Base-by-base conservation (phyloP, 345 rosid species). In the Reutealis trisperma region DNA sequence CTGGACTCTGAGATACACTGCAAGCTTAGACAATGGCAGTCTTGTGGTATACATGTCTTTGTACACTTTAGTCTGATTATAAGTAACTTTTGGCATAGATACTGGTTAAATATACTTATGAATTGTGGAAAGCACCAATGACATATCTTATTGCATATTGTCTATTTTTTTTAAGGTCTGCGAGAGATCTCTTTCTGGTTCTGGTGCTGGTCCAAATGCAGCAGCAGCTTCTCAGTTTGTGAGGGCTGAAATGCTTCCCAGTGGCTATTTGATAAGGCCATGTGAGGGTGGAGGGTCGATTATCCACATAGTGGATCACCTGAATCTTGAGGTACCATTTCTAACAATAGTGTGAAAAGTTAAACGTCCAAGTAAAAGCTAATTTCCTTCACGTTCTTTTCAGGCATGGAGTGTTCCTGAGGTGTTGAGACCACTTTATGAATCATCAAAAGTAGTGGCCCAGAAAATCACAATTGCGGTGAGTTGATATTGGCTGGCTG, bases 391-490 rank as follows among this genome's bases (percentile, higher is more conserved):
- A 1, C 32, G 11, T 54, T 67, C 8, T 75, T 71, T 47, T 59
- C 79, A 96, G 99, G 98, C 97, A 16, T 94, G 98, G 99, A 92
- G 94, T 75, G 99, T 94, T 74, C 99, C 99, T 2, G 99, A 96
- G 85, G 99, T 96, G 69, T 89, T 96, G 65, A 89, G 98, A 37
- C 97, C 99, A 1, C 93, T 96, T 21, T 96, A 96, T 45, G 97
- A 94, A 85, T 96, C 99, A 61, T 94, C 97, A 5, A 94, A 89
- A 88, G 89, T 90, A 18, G 89, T 96, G 42, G 99, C 99, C 10
- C 99, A 96, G 75, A 92, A 91, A 83, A 88, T 91, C 88, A 96
- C 99, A 15, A 91, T 96, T 47, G 87, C 96, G 70, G 99, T 96
- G 66, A 92, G 99, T 86, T 16, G 67, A 25, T 7, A 34, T 71